Conservation (phyloP, 2,329 filamentous ascomycete genomes). For the Bipolaris sorokiniana region DNA sequence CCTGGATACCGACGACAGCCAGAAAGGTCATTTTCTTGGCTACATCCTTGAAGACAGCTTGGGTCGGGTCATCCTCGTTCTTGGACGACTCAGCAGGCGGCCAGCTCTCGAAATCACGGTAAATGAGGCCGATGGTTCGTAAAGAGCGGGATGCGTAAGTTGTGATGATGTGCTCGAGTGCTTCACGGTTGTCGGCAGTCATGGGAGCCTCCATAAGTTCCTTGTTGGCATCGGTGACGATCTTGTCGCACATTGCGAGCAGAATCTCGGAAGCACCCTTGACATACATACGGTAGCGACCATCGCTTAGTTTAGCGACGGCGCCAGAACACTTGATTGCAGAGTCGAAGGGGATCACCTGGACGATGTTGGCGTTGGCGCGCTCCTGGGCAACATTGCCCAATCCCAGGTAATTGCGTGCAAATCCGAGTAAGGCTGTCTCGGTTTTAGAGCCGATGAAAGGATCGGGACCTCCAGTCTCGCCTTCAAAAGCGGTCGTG, state of each 20-base stretch:
- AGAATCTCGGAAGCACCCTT: constrained; percentile 61
- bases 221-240: constrained; percentile 66
- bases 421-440: constrained; percentile 74
- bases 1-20: constrained; percentile 78
- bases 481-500: constrained; percentile 52
- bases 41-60: constrained; percentile 70
- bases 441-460: constrained; percentile 82
- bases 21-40: constrained; percentile 77
- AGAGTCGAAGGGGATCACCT: constrained; percentile 68
- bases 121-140: constrained; percentile 82
- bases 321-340: constrained; percentile 73
- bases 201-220: constrained; percentile 61
- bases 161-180: constrained; percentile 71
- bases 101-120: constrained; percentile 83
- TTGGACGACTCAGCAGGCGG: constrained; percentile 68
- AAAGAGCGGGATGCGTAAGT: constrained; percentile 80
- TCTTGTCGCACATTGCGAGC: constrained; percentile 55
- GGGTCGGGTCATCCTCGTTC: constrained; percentile 65
- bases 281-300: constrained; percentile 63
- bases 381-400: constrained; percentile 66
- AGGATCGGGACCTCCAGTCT: constrained; percentile 51
- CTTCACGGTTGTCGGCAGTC: constrained; percentile 62
- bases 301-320: constrained; percentile 62
- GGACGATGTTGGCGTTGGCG: constrained; percentile 64
- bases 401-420: constrained; percentile 69